Conservation (phyloP, 2,329 filamentous ascomycete genomes). For the Epichloe glyceriae region DNA sequence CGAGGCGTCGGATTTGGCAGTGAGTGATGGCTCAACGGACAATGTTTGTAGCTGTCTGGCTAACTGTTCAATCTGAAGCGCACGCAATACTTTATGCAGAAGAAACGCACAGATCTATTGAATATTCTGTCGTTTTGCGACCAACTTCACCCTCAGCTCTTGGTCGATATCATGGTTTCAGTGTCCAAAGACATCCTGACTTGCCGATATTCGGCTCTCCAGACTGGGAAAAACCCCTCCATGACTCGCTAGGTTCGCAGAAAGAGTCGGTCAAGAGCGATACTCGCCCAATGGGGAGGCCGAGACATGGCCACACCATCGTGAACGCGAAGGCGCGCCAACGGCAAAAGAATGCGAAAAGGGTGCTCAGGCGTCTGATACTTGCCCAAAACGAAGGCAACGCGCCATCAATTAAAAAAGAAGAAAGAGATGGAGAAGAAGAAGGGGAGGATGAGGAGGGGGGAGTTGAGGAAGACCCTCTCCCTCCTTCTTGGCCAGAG, state of each 20-base stretch:
- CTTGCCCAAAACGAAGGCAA: slow-evolving; percentile 16
- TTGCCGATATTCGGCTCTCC: slow-evolving; percentile 29
- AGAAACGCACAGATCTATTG: slow-evolving; percentile 25
- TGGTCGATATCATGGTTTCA: slow-evolving; percentile 28
- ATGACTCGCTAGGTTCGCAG: slow-evolving; percentile 4
- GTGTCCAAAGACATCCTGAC: slow-evolving; percentile 30
- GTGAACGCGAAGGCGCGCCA: slow-evolving; percentile 15
- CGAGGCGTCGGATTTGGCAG: slow-evolving; percentile 19
- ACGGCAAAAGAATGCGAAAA: slow-evolving; percentile 20
- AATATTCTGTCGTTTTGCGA: slow-evolving; percentile 29
- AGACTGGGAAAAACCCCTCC: slow-evolving; percentile 21
- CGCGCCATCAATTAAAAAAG: slow-evolving; percentile 16
- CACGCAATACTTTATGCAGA: slow-evolving; percentile 24
- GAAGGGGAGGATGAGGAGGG: not conserved
- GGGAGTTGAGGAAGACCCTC: slow-evolving; percentile 12
- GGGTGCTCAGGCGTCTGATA: slow-evolving; percentile 19
- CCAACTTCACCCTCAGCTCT: slow-evolving; percentile 26
- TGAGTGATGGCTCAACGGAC: slow-evolving; percentile 13
- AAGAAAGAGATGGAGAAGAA: slow-evolving; percentile 9
- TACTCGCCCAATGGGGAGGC: slow-evolving; percentile 10
- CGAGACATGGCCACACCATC: slow-evolving; percentile 19
- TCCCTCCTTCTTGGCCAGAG: slow-evolving; percentile 28
- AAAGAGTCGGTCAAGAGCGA: not conserved
- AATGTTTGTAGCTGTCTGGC: not conserved
- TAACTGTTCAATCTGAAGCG: slow-evolving; percentile 15